Base-by-base conservation (phyloP, 176 grass and related monocot species). In the Avena eriantha region DNA sequence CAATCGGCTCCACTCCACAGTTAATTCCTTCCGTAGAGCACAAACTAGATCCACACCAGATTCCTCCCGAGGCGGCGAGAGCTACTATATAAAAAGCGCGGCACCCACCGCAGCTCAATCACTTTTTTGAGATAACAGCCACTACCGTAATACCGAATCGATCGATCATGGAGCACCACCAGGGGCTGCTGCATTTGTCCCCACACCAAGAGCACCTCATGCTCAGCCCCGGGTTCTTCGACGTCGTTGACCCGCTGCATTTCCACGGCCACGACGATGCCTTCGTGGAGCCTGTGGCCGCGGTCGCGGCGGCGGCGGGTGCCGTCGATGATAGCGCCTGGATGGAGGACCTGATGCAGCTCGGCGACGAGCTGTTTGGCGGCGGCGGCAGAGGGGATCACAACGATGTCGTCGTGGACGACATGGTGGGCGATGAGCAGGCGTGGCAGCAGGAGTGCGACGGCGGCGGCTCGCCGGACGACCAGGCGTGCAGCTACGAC, bases 301-400 rank as follows among this genome's bases (percentile, higher is more conserved):
- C 8, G 1, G 10, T 0, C 19, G 14, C 8, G 4, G 10, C 4
- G 4, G 10, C 4, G 45, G 31, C n/a, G 83, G 14, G n/a, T 33
- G 5, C 5, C 2, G 69, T 9, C 2, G 81, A 87, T 2, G 88
- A 85, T 7, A 10, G 69, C 41, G 68, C 65, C 35, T 90, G 84
- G 80, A 24, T 89, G 23, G 92, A 91, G 33, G 89, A 89, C 9
- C 73, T 93, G 75, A 84, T 91, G 80, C 83, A 83, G 58, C 80
- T 93, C n/a, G 92, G 85, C 0, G 48, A 63, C 41, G 91, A 87
- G 71, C 82, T 89, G 21, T 83, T 90, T 26, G 65, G 76, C 10
- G 63, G 13, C 8, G 29, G 24, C 8, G 57, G 23, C 3, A 22
- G 2, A 4, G 56, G 13, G 8, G 24, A 11, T 41, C 39, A 41